Base-by-base conservation (phyloP, 1,284 basidiomycete species). In the Ganoderma lucidum region DNA sequence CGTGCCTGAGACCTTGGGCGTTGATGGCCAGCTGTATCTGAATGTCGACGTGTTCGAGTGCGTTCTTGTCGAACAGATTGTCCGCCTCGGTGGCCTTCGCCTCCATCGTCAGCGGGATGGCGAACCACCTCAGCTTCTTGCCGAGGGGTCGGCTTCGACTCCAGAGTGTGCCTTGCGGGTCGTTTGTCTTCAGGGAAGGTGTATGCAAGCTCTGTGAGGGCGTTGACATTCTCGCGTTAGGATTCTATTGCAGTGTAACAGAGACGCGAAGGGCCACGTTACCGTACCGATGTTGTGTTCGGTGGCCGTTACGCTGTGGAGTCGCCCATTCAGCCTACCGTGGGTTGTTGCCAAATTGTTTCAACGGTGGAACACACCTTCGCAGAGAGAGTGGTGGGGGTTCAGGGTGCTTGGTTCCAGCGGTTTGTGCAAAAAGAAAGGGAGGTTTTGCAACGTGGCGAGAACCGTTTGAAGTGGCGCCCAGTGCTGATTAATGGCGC, bases 1-100 rank as follows among this genome's bases (percentile, higher is more conserved):
- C 70, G 35, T 65, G 65, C 60, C 72, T 66, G n/a, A 73, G 63
- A 41, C 56, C 67, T 12, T 70, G 48, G 0, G 72, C 72, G 35
- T 53, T 71, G 61, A 65, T 63, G 0, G 69, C 67, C 4, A 73
- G 63, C 67, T 73, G 73, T 0, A 63, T 55, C 17, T 68, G 10
- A 2, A 63, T 64, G 0, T 64, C n/a, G 15, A 58, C 51, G 41
- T 44, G 62, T 0, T 5, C 19, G 10, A 23, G 30, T 9, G 64
- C 42, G 6, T 42, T 23, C 23, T 45, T 45, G 19, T 15, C 41
- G 60, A 69, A 73, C 6, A 67, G 65, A 28, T 71, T 65, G 10
- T 70, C 30, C 6, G 28, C 42, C 6, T 44, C 23, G 2, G 32
- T 23, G 15, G 56, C 61, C 35, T 73, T 74, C 14, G 56, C 68